These are phyloP conservation scores for Perkinsus olseni DNA, from an alignment of 169 alveolate species.

Conservation along the genomic window DNA sequence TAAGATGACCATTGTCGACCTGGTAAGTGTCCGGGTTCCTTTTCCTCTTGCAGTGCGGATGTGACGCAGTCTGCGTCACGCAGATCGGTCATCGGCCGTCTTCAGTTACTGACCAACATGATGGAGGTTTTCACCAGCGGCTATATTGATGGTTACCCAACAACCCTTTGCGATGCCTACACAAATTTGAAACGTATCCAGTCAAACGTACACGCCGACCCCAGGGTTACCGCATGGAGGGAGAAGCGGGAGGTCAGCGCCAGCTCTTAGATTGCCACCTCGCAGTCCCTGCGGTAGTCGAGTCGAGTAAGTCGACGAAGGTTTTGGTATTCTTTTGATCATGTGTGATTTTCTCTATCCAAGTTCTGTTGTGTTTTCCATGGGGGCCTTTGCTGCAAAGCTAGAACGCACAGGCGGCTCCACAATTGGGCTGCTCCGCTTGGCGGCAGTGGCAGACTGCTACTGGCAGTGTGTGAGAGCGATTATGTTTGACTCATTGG, in stretches of 20 bases:
- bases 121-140: background rate
- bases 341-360: too few relatives aligned
- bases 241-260: background rate
- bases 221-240: background rate
- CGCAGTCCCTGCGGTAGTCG: too few relatives aligned
- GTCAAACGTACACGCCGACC: background rate
- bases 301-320: too few relatives aligned
- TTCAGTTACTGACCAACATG: background rate
- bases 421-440: too few relatives aligned
- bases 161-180: background rate
- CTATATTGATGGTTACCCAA: background rate
- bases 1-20: background rate
- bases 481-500: too few relatives aligned
- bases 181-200: background rate
- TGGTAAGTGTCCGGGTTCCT: background rate
- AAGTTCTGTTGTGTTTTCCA: too few relatives aligned
- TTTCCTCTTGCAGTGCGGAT: background rate
- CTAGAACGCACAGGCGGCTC: too few relatives aligned
- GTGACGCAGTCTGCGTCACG: background rate
- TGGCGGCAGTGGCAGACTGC: too few relatives aligned
- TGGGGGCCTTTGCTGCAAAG: too few relatives aligned
- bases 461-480: too few relatives aligned
- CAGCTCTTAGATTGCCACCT: too few relatives aligned
- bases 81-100: background rate
- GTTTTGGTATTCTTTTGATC: too few relatives aligned